A percentile compares a stretch with the other conserved stretches of the same genome.
phyloP scores from a whole-genome alignment of 2,329 filamentous ascomycete genomes.

The Exophiala phaeomuriformis region DNA sequence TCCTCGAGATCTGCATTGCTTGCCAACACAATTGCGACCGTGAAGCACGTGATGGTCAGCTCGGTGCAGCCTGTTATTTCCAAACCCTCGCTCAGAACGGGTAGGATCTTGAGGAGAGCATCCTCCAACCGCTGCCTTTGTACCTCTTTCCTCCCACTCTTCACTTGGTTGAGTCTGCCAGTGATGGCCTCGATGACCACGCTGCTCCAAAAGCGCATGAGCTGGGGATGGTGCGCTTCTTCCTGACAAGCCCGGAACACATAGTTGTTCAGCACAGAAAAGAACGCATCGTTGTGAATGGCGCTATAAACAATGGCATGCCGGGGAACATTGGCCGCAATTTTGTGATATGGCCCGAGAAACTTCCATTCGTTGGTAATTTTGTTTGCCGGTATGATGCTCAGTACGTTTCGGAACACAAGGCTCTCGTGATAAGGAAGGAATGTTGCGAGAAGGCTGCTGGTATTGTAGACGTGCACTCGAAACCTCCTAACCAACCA shows the following conservation, averaged over 20 bases:
- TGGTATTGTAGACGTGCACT: conserved; percentile 84
- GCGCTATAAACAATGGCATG: conserved; percentile 78
- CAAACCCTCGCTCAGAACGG: conserved; percentile 68
- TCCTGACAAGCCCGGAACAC: conserved; percentile 65
- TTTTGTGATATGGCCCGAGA: conserved; percentile 75
- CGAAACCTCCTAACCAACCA: conserved; percentile 90
- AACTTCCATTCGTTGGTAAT: conserved; percentile 74
- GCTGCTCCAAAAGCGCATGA: conserved; percentile 86
- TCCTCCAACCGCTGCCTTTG: conserved; percentile 76
- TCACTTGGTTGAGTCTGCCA: conserved; percentile 68
- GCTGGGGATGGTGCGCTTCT: conserved; percentile 64
- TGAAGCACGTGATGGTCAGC: conserved; percentile 79
- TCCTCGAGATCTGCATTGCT: conserved; percentile 76
- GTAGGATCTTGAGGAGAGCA: conserved; percentile 61
- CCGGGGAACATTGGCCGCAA: conserved; percentile 67
- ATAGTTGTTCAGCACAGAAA: conserved; percentile 69
- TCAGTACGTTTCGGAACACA: conserved; percentile 76
- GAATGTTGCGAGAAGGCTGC: conserved; percentile 71
- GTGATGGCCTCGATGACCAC: conserved; percentile 79
- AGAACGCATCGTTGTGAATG: conserved; percentile 67
- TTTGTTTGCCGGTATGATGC: conserved; percentile 67
- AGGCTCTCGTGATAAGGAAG: conserved; percentile 85
- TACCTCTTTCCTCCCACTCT: conserved; percentile 66
- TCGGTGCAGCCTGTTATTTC: conserved; percentile 68
- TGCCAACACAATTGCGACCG: conserved; percentile 79